Conservation (phyloP, 306 rosid genomes). For the Casuarina equisetifolia region DNA sequence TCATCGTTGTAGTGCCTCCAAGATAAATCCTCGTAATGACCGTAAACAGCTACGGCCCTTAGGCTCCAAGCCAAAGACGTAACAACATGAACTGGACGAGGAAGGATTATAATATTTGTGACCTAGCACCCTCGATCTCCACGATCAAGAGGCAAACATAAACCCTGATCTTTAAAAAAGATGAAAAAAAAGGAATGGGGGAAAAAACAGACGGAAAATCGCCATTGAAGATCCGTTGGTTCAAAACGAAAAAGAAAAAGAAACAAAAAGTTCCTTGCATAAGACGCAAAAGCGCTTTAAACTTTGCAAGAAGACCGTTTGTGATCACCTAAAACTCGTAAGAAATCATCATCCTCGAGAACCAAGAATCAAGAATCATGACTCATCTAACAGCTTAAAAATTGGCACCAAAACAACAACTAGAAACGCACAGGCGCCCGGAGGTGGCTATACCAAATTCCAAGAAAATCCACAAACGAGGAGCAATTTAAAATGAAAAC, state of each 20-base stretch:
- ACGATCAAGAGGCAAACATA: conserved; percentile 23
- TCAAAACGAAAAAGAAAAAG: neutral
- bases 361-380: neutral
- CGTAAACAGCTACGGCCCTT: neutral
- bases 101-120: neutral
- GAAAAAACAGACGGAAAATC: no score
- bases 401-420: neutral
- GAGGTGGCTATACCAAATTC: conserved; percentile 8
- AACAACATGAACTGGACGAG: neutral
- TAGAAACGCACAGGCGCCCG: neutral
- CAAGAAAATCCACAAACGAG: conserved; percentile 9
- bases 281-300: neutral
- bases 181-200: conserved; percentile 3
- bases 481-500: neutral
- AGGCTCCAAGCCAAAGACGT: neutral
- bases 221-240: no score
- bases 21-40: neutral
- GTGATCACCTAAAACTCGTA: neutral
- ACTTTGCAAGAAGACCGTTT: conserved; percentile 3
- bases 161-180: conserved; percentile 19
- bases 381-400: neutral
- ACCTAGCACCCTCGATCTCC: neutral
- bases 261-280: neutral
- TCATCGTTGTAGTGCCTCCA: neutral
- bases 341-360: neutral